These are phyloP conservation scores for Rhizodiscina lignyota DNA, from an alignment of 495 filamentous ascomycete genomes.

Conservation along the genomic window DNA sequence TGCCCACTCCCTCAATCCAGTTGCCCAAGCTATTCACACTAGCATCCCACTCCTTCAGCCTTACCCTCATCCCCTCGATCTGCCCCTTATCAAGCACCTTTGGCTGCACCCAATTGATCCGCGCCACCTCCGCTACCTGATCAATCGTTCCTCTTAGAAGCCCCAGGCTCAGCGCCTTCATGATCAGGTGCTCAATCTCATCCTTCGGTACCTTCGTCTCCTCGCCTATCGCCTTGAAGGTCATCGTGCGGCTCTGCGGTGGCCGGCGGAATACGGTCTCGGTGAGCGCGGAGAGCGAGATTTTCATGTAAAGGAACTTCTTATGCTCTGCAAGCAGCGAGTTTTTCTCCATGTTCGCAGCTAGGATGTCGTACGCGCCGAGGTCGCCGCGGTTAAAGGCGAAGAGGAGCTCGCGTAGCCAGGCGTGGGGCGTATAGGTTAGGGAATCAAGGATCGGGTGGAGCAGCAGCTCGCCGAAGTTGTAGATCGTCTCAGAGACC, in stretches of 20 bases:
- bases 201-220: conserved; percentile 84
- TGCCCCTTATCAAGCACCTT: conserved; percentile 92
- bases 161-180: conserved; percentile 92
- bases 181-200: conserved; percentile 94
- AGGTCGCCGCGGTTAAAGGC: conserved; percentile 96
- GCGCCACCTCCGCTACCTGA: conserved; percentile 82
- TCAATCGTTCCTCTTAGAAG: conserved; percentile 86
- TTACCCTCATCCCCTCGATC: conserved; percentile 80
- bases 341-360: conserved; percentile 59
- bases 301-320: conserved; percentile 86
- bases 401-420: conserved; percentile 87
- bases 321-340: conserved; percentile 62
- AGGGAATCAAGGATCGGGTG: conserved; percentile 90
- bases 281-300: conserved; percentile 85
- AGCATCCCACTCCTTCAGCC: conserved; percentile 84
- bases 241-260: conserved; percentile 87
- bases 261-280: conserved; percentile 93
- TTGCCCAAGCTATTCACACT: conserved; percentile 89
- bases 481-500: conserved; percentile 90
- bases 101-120: conserved; percentile 97
- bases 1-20: conserved; percentile 81
- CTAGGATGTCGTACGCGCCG: conserved; percentile 64
- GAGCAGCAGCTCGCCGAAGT: conserved; percentile 95
- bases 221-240: conserved; percentile 66
- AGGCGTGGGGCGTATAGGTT: conserved; percentile 41